Evolutionary conservation across 2,329 filamentous ascomycete species (phyloP).

Genomic region (Bipolaris zeicola): DNA sequence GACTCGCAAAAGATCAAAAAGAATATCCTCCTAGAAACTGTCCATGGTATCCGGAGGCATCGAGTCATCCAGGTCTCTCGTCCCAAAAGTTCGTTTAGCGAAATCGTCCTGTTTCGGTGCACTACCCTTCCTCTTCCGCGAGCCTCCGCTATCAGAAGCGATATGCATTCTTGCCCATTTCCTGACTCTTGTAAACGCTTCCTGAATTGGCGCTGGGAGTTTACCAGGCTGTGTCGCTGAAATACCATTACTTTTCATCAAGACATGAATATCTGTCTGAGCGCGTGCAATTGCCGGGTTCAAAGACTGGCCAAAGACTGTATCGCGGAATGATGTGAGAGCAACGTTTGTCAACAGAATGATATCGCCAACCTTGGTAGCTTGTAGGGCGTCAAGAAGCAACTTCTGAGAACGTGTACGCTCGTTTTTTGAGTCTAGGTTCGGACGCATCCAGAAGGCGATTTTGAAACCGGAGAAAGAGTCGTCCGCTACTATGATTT

Average conservation of each 20-base stretch:
- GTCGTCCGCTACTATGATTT: constrained; percentile 73
- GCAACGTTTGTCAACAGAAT: constrained; percentile 81
- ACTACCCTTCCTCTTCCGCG: constrained; percentile 29
- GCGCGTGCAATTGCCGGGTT: constrained; percentile 73
- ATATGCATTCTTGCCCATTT: constrained; percentile 80
- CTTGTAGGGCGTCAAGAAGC: constrained; percentile 51
- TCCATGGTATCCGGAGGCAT: constrained; percentile 45
- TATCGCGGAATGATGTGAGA: constrained; percentile 73
- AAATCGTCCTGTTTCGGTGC: constrained; percentile 1
- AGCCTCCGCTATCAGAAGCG: constrained; percentile 35
- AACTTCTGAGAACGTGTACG: constrained; percentile 28
- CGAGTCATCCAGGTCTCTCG: constrained; percentile 22
- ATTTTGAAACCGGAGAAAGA: constrained; percentile 80
- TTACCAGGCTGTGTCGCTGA: constrained; percentile 54
- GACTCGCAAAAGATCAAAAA: neutral
- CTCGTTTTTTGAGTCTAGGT: constrained; percentile 18
- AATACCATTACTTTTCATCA: constrained; percentile 62
- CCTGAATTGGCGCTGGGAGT: constrained; percentile 57
- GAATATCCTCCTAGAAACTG: constrained; percentile 10
- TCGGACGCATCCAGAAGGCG: constrained; percentile 76
- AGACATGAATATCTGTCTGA: constrained; percentile 66
- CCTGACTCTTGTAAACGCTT: constrained; percentile 70
- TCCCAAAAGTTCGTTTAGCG: constrained; percentile 20
- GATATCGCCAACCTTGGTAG: constrained; percentile 72
- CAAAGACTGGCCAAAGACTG: constrained; percentile 84